Conservation (phyloP, 805 yeast genomes). For the Komagataella populi region DNA sequence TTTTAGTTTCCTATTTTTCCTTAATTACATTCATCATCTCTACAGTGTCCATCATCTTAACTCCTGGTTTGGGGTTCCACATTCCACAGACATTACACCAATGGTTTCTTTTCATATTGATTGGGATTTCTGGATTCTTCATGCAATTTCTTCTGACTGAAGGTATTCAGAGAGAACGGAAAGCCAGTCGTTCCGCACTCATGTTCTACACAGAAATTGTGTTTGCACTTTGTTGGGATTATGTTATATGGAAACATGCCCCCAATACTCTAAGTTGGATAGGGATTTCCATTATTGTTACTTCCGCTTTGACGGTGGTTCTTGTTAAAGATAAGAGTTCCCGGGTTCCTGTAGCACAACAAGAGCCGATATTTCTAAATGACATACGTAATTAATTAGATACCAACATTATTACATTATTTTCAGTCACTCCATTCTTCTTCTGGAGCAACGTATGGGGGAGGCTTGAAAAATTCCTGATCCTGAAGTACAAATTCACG, state of each 20-base stretch:
- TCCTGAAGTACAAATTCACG: conserved; percentile 32
- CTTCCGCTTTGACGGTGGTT: conserved; percentile 50
- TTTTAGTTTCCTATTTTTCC: conserved; percentile 71
- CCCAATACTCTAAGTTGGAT: conserved; percentile 57
- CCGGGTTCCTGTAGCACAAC: not conserved
- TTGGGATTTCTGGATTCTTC: conserved; percentile 71
- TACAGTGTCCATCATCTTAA: conserved; percentile 30
- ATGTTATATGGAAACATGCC: conserved; percentile 52
- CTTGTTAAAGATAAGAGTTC: conserved; percentile 27
- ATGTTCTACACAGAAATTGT: conserved; percentile 68
- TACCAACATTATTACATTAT: not conserved
- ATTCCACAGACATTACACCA: conserved; percentile 48
- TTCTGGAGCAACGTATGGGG: conserved; percentile 46
- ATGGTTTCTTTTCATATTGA: conserved; percentile 46
- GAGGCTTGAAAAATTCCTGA: conserved; percentile 64
- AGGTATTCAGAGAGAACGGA: conserved; percentile 64
- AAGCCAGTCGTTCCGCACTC: conserved; percentile 63
- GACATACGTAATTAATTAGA: not conserved
- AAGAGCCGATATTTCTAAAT: not conserved
- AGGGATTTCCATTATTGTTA: conserved; percentile 58
- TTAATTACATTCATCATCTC: conserved; percentile 44
- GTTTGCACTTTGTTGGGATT: conserved; percentile 69
- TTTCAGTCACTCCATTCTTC: conserved; percentile 12
- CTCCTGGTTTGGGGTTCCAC: conserved; percentile 48
- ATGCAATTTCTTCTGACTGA: conserved; percentile 72